These are phyloP conservation scores for Ramaria rubella DNA, from an alignment of 768 basidiomycete species.

Conservation along the genomic window DNA sequence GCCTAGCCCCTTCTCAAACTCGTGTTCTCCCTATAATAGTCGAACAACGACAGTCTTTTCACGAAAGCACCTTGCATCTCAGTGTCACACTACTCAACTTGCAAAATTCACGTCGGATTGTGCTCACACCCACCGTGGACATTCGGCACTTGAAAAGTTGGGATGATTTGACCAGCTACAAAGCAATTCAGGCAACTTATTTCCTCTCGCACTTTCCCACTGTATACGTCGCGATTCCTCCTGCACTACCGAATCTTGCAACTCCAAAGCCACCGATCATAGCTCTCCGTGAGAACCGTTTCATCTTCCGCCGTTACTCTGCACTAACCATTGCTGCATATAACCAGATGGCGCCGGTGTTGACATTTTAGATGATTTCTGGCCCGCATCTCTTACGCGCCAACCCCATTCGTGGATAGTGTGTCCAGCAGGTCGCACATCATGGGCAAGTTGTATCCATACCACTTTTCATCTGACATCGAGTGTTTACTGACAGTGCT, in stretches of 20 bases:
- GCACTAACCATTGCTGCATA: constrained; percentile 19
- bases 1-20: constrained; percentile 57
- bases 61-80: background rate
- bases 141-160: constrained; percentile 1
- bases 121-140: background rate
- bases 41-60: constrained; percentile 24
- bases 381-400: constrained; percentile 55
- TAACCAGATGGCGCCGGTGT: constrained; percentile 79
- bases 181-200: constrained; percentile 50
- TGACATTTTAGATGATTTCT: constrained; percentile 52
- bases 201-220: constrained; percentile 52
- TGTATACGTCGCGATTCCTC: constrained; percentile 52
- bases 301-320: constrained; percentile 7
- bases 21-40: constrained; percentile 51
- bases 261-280: constrained; percentile 44
- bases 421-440: constrained; percentile 74
- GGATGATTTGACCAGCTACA: constrained; percentile 17
- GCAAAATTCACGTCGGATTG: background rate
- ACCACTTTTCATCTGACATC: background rate
- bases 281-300: constrained; percentile 49
- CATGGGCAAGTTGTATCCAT: constrained; percentile 51
- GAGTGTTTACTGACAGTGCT: background rate
- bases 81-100: background rate
- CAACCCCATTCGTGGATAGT: constrained; percentile 66
- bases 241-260: constrained; percentile 29